phyloP scores from a whole-genome alignment of 495 filamentous ascomycete genomes.

The Penicillium fimorum region DNA sequence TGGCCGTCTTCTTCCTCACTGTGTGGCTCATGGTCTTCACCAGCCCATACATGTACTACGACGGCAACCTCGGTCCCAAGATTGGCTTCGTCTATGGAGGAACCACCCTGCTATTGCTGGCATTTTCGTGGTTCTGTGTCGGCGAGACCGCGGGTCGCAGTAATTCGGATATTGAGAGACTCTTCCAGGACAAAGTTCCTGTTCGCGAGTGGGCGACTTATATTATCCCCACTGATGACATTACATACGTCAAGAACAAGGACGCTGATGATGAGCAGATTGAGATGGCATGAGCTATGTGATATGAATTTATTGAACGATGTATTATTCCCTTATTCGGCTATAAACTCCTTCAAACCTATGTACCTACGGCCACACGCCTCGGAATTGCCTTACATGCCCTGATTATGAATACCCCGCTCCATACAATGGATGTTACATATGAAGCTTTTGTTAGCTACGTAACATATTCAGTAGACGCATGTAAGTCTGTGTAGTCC shows the following conservation, averaged over 20 bases:
- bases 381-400: no score
- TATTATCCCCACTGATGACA: conserved; percentile 16
- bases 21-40: conserved; percentile 39
- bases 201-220: conserved; percentile 23
- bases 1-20: conserved; percentile 33
- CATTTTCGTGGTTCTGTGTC: conserved; percentile 43
- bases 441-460: no score
- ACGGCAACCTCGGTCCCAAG: conserved; percentile 37
- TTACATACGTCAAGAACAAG: conserved; percentile 9
- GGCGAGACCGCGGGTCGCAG: conserved; percentile 36
- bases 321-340: no score
- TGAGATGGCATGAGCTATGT: conserved; percentile 20
- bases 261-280: conserved; percentile 16
- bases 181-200: conserved; percentile 32
- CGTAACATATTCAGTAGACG: no score
- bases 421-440: no score
- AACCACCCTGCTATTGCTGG: conserved; percentile 27
- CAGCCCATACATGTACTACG: conserved; percentile 39
- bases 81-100: conserved; percentile 38
- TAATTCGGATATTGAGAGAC: conserved; percentile 29
- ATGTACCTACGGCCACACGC: no score
- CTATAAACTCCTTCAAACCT: no score
- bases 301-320: background rate
- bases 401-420: no score
- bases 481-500: no score